These are phyloP conservation scores for Endogone sp. DNA, from an alignment of 192 early-diverging fungal genomes.

Conservation along the genomic window DNA sequence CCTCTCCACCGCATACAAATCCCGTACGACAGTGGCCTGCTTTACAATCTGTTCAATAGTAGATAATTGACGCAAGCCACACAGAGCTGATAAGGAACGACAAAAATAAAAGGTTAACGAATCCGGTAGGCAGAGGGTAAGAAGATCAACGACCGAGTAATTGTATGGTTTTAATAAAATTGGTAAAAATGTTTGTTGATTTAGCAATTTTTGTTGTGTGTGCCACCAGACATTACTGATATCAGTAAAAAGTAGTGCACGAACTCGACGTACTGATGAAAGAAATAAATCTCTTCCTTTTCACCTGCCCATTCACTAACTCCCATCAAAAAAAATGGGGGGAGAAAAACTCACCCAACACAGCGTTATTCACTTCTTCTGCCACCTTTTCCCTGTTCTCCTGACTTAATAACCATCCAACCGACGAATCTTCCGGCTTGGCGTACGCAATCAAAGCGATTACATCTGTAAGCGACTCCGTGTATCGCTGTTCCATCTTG, in stretches of 20 bases:
- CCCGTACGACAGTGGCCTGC: constrained; percentile 52
- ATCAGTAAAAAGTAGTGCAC: no score
- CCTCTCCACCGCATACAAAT: neutral
- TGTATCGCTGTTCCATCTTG: constrained; percentile 32
- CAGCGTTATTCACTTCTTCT: constrained; percentile 54
- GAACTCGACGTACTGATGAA: no score
- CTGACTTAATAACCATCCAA: constrained; percentile 45
- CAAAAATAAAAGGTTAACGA: neutral
- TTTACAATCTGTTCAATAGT: constrained; percentile 49
- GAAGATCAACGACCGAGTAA: neutral
- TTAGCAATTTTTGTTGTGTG: no score
- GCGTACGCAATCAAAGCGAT: constrained; percentile 57
- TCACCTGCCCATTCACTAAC: neutral
- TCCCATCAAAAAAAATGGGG: neutral
- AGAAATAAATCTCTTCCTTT: neutral
- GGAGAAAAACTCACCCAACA: constrained; percentile 44
- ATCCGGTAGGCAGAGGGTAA: neutral
- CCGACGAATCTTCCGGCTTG: constrained; percentile 53
- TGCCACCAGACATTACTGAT: no score
- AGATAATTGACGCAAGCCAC: constrained; percentile 39
- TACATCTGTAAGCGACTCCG: constrained; percentile 41
- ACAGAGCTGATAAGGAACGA: constrained; percentile 25
- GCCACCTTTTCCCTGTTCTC: constrained; percentile 55
- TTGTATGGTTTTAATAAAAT: no score
- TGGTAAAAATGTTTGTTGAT: no score